phyloP scores from a whole-genome alignment of 805 yeast species.

The Torulaspora gathmanii region DNA sequence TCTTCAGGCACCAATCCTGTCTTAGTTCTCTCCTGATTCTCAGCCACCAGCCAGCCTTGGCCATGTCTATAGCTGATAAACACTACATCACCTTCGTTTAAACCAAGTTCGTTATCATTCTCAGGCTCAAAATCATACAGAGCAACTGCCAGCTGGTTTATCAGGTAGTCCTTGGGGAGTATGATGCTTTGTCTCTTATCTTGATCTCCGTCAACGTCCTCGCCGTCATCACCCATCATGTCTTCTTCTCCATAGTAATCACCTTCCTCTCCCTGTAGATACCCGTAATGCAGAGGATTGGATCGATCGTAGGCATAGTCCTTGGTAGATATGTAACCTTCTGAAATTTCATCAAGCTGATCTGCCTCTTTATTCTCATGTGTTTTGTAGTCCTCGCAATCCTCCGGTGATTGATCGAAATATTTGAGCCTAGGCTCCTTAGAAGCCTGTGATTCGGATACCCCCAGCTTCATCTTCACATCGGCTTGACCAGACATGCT shows the following conservation, averaged over 20 bases:
- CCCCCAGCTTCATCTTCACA: not conserved
- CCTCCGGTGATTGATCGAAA: constrained; percentile 11
- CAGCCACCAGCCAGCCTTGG: constrained; percentile 97
- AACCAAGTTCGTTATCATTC: constrained; percentile 82
- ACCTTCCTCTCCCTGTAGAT: constrained; percentile 27
- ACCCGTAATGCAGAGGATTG: constrained; percentile 71
- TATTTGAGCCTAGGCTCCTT: not conserved
- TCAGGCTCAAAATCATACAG: constrained; percentile 87
- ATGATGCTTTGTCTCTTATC: constrained; percentile 32
- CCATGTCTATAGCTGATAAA: constrained; percentile 91
- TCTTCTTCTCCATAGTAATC: constrained; percentile 23
- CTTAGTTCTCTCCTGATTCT: constrained; percentile 38
- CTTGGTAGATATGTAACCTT: constrained; percentile 49
- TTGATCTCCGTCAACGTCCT: constrained; percentile 16
- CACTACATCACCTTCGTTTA: constrained; percentile 75
- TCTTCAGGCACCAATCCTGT: constrained; percentile 95
- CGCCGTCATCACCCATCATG: constrained; percentile 16
- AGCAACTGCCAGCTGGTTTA: constrained; percentile 64
- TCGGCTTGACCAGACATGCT: not conserved
- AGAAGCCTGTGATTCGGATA: not conserved
- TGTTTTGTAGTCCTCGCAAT: constrained; percentile 14
- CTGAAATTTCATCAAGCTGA: constrained; percentile 11
- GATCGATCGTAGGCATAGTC: constrained; percentile 76
- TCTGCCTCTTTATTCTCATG: constrained; percentile 8
- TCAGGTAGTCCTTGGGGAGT: constrained; percentile 39